These are phyloP conservation scores for Cucumis melo DNA, from an alignment of 306 rosid species.

Conservation along the genomic window DNA sequence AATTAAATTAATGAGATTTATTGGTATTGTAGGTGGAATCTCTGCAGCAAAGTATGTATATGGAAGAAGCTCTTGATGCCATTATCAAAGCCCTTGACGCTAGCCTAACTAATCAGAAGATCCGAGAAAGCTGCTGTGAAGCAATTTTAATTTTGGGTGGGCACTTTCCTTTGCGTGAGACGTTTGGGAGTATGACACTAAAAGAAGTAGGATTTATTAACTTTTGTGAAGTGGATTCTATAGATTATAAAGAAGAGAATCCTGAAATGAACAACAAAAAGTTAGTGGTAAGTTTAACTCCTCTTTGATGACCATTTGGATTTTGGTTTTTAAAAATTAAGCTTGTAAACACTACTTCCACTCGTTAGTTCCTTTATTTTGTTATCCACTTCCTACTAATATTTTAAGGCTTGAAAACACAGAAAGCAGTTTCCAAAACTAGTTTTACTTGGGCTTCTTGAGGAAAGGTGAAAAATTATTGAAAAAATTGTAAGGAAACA, in stretches of 20 bases:
- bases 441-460: too few species aligned
- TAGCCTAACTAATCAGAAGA: conserved; percentile 39
- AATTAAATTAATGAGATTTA: not conserved
- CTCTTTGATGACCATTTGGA: too few species aligned
- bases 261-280: conserved; percentile 11
- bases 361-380: too few species aligned
- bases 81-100: conserved; percentile 47
- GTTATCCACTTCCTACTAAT: too few species aligned
- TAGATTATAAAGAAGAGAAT: conserved; percentile 20
- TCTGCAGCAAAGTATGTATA: conserved; percentile 29
- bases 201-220: conserved; percentile 21
- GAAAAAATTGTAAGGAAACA: too few species aligned
- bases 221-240: conserved; percentile 12
- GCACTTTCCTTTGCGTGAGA: conserved; percentile 38
- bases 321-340: too few species aligned
- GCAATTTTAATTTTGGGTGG: conserved; percentile 53
- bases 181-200: conserved; percentile 26
- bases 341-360: too few species aligned
- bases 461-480: too few species aligned
- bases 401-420: too few species aligned
- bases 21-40: conserved; percentile 32
- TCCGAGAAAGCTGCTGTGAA: conserved; percentile 39
- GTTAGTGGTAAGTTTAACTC: conserved; percentile 23
- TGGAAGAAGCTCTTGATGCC: conserved; percentile 48
- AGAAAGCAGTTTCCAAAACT: too few species aligned